Conservation (phyloP, 805 yeast genomes). For the Pichia phayaonensis region DNA sequence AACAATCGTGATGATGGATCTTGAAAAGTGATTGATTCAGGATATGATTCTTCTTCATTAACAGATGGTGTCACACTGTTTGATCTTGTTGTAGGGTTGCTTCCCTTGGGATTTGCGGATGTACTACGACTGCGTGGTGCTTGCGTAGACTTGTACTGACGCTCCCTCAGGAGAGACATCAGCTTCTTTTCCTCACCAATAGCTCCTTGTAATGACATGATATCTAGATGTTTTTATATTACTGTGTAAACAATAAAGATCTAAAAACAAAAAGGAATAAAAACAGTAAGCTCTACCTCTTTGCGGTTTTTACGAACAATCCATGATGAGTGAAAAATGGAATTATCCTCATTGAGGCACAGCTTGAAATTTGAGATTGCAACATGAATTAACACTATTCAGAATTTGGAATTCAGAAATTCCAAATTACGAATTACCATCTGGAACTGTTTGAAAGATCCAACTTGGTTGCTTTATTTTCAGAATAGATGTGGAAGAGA, state of each 20-base stretch:
- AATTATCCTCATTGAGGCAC: not conserved
- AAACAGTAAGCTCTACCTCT: not conserved
- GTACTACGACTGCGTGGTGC: slow-evolving; percentile 18
- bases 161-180: slow-evolving; percentile 24
- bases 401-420: not conserved
- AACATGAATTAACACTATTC: not conserved
- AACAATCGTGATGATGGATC: slow-evolving; percentile 64
- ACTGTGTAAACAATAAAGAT: not conserved
- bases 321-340: not conserved
- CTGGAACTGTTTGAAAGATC: not conserved
- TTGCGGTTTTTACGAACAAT: not conserved
- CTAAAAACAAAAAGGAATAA: too few species aligned
- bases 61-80: slow-evolving; percentile 5
- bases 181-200: slow-evolving; percentile 27
- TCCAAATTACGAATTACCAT: too few species aligned
- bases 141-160: slow-evolving; percentile 15
- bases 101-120: slow-evolving; percentile 8
- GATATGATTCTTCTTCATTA: slow-evolving; percentile 6
- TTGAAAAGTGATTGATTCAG: slow-evolving; percentile 56
- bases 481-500: not conserved
- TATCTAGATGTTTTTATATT: not conserved
- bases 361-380: not conserved
- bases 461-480: not conserved
- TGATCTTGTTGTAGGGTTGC: slow-evolving; percentile 7
- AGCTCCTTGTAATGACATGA: slow-evolving; percentile 30